Base-by-base conservation (phyloP, 1,139 yeast genomes). In the Blastobotrys apis region DNA sequence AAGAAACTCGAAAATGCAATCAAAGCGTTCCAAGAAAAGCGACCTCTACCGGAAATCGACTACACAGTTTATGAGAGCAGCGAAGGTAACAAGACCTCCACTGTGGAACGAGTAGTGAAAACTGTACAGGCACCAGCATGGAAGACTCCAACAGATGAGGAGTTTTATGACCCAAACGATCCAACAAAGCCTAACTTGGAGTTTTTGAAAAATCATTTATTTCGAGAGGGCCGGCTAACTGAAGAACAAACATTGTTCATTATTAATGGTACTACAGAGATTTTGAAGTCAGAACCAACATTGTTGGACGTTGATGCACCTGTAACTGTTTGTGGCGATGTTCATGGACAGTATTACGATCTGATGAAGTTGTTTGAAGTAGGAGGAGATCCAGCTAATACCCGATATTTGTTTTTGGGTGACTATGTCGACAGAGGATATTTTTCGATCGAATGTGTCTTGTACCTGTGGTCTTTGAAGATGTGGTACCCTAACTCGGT, bases 351-450 rank as follows among this genome's bases (percentile, higher is more conserved):
- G 64, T 87, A 79, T 65, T 92, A 78, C 60, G 98, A 92, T 65
- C 72, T 92, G 55, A 75, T 90, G 79, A 90, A 90, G 65, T 68
- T 92, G 41, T 87, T 92, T 63, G 97, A 92, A 62, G 95, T 90
- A 21, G 96, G 97, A 31, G 98, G 97, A 2, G 82, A 83, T 60
- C 97, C 97, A 2, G 73, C 72, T 13, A 68, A 63, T 29, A 84
- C 95, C 0, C 75, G 85, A 12, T 92, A 88, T 63, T 69, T 92
- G 48, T 92, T 92, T 58, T 67, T 92, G 50, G 98, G 98, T 15
- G 98, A 92, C 65, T 92, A 92, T 60, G 98, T 92, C 27, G 98
- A 92, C 66, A 74, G 98, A 54, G 98, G 98, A 3, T 81, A 87
- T 33, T 90, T 85, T 59, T 85, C 97, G 13, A 80, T 88, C 48